phyloP scores from a whole-genome alignment of 2,329 filamentous ascomycete species.

The Colletotrichum lini region DNA sequence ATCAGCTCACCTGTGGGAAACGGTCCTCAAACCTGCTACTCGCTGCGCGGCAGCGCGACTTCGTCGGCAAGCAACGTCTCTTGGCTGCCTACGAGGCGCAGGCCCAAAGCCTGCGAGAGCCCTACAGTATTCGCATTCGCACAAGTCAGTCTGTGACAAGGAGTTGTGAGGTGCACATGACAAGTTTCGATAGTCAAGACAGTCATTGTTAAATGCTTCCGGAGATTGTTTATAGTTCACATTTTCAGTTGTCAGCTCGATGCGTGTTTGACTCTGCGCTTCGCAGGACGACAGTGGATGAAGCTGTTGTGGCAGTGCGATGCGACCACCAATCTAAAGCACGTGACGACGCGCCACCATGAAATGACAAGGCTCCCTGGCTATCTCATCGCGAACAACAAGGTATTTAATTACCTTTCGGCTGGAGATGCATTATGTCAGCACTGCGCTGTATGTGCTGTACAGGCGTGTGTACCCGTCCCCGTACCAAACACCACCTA shows the following conservation, averaged over 20 bases:
- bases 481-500: background rate
- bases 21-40: slow-evolving; percentile 10
- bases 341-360: slow-evolving; percentile 7
- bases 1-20: background rate
- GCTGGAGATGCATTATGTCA: background rate
- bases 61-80: background rate
- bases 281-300: too few relatives aligned
- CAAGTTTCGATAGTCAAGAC: background rate
- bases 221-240: too few relatives aligned
- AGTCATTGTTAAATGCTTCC: background rate
- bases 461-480: background rate
- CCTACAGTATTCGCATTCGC: slow-evolving; percentile 12
- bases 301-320: too few relatives aligned
- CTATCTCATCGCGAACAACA: slow-evolving; percentile 12
- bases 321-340: background rate
- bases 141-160: background rate
- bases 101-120: background rate
- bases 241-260: too few relatives aligned
- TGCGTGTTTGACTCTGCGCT: too few relatives aligned
- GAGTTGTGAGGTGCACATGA: background rate
- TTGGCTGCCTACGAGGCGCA: background rate
- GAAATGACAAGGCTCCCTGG: background rate
- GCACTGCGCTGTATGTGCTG: background rate
- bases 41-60: background rate
- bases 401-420: background rate